Conservation (phyloP, 148 eudicot genomes). For the Linanthus parryae region DNA sequence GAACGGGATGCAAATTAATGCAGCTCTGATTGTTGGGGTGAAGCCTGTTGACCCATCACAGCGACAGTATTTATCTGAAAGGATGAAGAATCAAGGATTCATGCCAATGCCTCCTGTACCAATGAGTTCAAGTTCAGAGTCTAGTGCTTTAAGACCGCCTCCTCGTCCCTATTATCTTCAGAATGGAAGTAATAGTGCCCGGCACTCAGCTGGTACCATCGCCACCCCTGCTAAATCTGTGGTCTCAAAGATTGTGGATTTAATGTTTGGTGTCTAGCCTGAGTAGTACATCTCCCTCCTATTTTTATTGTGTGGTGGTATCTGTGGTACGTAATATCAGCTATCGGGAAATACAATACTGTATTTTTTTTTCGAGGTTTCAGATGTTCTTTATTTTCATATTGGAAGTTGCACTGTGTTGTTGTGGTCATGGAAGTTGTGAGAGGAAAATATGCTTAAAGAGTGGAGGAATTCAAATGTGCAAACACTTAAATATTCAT, state of each 20-base stretch:
- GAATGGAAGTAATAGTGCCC: conserved; percentile 45
- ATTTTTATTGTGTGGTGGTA: too few species aligned
- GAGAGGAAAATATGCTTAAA: too few species aligned
- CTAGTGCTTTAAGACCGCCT: conserved; percentile 25
- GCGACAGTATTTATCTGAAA: conserved; percentile 63
- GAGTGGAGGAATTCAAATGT: too few species aligned
- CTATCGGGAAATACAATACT: too few species aligned
- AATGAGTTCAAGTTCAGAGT: conserved; percentile 34
- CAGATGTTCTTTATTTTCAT: too few species aligned
- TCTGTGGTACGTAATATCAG: too few species aligned
- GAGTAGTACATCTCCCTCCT: too few species aligned
- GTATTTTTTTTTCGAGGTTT: too few species aligned
- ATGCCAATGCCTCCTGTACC: conserved; percentile 58
- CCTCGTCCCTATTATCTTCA: conserved; percentile 45
- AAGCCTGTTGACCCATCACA: conserved; percentile 77
- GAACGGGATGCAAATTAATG: conserved; percentile 79
- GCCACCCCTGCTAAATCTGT: conserved; percentile 83
- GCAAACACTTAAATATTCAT: too few species aligned
- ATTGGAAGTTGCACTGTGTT: too few species aligned
- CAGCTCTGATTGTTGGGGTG: conserved; percentile 83
- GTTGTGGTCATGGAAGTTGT: too few species aligned
- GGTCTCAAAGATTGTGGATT: conserved; percentile 65
- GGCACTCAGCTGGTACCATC: conserved; percentile 57
- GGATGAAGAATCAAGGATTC: conserved; percentile 73
- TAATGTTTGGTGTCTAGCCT: conserved; percentile 91